These are phyloP conservation scores for Gossypium australe DNA, from an alignment of 345 rosid species.

Conservation along the genomic window DNA sequence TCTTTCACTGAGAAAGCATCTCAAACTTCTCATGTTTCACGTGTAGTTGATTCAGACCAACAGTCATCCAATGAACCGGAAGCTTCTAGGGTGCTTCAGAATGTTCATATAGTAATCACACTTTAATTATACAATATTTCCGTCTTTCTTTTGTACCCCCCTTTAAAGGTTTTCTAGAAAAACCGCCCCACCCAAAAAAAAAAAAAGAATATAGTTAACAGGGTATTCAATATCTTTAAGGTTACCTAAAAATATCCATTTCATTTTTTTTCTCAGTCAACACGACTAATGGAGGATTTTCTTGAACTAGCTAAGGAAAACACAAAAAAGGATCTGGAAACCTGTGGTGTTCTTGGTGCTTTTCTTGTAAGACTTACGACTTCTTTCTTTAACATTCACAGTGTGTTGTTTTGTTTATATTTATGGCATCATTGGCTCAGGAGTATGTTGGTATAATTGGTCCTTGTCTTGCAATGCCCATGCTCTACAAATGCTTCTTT, in stretches of 20 bases:
- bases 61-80: conserved; percentile 23
- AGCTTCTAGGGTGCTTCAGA: conserved; percentile 35
- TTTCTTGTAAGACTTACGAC: conserved; percentile 50
- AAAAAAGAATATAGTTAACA: not conserved
- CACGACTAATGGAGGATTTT: conserved; percentile 70
- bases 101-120: conserved; percentile 50
- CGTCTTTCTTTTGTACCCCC: not conserved
- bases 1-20: conserved; percentile 47
- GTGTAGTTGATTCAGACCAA: conserved; percentile 31
- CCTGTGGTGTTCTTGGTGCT: conserved; percentile 87
- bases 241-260: not conserved
- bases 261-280: conserved; percentile 36
- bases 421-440: not conserved
- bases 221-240: not conserved
- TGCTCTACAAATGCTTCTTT: not conserved
- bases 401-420: not conserved
- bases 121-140: not conserved
- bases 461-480: not conserved
- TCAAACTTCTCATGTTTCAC: conserved; percentile 25
- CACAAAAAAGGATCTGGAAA: conserved; percentile 82
- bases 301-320: conserved; percentile 79
- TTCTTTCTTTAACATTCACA: not conserved
- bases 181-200: not conserved
- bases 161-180: too few species aligned
- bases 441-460: not conserved